Percentiles rank a stretch among this genome's conserved stretches.
Conservation (phyloP, 2,329 filamentous ascomycete species). For the Biscogniauxia marginata region DNA sequence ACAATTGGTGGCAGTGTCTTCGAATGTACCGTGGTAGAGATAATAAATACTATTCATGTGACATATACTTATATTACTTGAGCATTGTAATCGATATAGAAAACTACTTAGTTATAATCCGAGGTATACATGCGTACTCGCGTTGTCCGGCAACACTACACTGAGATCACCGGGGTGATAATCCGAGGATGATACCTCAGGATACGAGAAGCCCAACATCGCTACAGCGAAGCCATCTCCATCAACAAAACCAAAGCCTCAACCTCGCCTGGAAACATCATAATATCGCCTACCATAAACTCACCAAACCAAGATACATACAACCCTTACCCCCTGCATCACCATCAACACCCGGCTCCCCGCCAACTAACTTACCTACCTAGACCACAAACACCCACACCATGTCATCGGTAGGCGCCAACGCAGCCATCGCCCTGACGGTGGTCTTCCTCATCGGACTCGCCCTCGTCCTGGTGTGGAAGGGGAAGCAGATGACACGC, state of each 20-base stretch:
- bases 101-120: no score
- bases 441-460: conserved; percentile 27
- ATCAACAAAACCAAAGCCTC: no score
- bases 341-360: background rate
- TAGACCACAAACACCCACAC: conserved; percentile 8
- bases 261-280: no score
- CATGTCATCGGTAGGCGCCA: conserved; percentile 5
- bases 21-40: no score
- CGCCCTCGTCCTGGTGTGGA: conserved; percentile 20
- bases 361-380: background rate
- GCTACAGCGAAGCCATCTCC: background rate
- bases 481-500: conserved; percentile 21
- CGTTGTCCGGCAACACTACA: background rate
- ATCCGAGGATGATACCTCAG: background rate
- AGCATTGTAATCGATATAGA: no score
- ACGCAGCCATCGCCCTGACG: conserved; percentile 29
- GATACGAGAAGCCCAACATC: background rate
- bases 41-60: no score
- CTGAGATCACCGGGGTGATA: background rate
- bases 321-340: no score
- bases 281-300: no score
- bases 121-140: no score
- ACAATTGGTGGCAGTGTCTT: no score
- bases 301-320: no score
- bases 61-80: no score